phyloP scores from a whole-genome alignment of 2,329 filamentous ascomycete species.

The Pseudocercospora cruenta region DNA sequence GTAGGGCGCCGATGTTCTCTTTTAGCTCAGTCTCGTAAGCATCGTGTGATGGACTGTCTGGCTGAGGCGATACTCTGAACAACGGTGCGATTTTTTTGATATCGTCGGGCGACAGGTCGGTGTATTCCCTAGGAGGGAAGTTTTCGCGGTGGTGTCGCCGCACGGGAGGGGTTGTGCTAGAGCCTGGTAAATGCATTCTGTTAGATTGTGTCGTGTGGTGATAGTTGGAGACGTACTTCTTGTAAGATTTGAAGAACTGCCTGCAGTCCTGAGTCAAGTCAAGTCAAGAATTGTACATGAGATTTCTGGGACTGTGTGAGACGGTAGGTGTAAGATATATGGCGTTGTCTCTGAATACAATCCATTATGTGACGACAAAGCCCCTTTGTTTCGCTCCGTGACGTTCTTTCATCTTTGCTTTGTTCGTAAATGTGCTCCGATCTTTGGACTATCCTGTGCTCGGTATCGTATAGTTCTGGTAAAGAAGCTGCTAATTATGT shows the following conservation, averaged over 20 bases:
- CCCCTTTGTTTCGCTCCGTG: constrained; percentile 20
- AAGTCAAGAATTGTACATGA: constrained; percentile 5
- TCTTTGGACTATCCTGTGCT: constrained; percentile 7
- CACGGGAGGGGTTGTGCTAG: background rate
- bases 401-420: constrained; percentile 12
- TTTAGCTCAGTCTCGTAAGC: constrained; percentile 20
- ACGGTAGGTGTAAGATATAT: constrained; percentile 13
- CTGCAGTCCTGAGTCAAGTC: constrained; percentile 10
- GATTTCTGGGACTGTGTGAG: constrained; percentile 8
- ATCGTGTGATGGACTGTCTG: constrained; percentile 4
- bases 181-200: constrained; percentile 1
- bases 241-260: constrained; percentile 7
- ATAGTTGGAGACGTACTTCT: background rate
- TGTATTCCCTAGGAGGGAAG: constrained; percentile 24
- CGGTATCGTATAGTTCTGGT: constrained; percentile 4
- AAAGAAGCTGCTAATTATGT: constrained; percentile 14
- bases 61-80: constrained; percentile 17
- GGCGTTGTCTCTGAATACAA: constrained; percentile 21
- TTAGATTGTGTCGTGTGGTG: background rate
- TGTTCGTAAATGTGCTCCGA: constrained; percentile 6
- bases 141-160: constrained; percentile 15
- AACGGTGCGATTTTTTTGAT: constrained; percentile 26
- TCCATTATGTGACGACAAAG: constrained; percentile 22
- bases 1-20: constrained; percentile 26
- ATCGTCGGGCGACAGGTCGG: constrained; percentile 28